Base-by-base conservation (phyloP, 176 grass and related monocot species). In the Paspalum notatum region DNA sequence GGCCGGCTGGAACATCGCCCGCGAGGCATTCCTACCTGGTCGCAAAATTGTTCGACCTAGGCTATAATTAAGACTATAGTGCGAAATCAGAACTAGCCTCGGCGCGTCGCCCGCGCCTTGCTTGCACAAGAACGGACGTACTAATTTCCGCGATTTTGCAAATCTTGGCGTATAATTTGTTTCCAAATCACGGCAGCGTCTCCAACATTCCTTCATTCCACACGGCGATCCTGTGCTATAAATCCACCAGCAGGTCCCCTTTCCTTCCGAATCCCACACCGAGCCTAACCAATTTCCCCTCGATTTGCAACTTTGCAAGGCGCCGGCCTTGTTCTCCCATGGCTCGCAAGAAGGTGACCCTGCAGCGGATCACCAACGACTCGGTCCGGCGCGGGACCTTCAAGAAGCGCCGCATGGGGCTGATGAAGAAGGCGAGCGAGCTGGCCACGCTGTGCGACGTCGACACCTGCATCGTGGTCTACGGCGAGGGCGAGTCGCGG, bases 351-450 rank as follows among this genome's bases (percentile, higher is more conserved):
- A 67, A 67, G 40, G 40, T 67, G 65, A 6, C 65, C 18, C 40
- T 67, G 9, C 40, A 67, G 40, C 20, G 40, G 20, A 67, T 67
- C 65, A 5, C 65, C 40, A 67, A 21, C 65, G 65, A 67, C 40
- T 44, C 43, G 21, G 26, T 21, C 67, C 67, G 67, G 3, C 67
- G 67, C 7, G 67, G 21, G 44, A 49, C 67, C 13, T 70, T 70
- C 67, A 48, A 70, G 67, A 48, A 49, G 67, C 44, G 67, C 6
- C 44, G 67, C 44, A 70, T 26, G 44, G 44, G 67, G 21, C 67
- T 70, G 67, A 70, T 70, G 67, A 70, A 70, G 67, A 70, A 70
- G 21, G 67, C 67, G 7, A 70, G 67, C 67, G 67, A 70, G 44
- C 67, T 70, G 44, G 44, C 67, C 0, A 27, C 67, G 44, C 67